Evolutionary conservation across 129 eudicot species (phyloP), one percentile per base, ranked within the genome.

Genomic region (Rutidosis leptorrhynchoides): DNA sequence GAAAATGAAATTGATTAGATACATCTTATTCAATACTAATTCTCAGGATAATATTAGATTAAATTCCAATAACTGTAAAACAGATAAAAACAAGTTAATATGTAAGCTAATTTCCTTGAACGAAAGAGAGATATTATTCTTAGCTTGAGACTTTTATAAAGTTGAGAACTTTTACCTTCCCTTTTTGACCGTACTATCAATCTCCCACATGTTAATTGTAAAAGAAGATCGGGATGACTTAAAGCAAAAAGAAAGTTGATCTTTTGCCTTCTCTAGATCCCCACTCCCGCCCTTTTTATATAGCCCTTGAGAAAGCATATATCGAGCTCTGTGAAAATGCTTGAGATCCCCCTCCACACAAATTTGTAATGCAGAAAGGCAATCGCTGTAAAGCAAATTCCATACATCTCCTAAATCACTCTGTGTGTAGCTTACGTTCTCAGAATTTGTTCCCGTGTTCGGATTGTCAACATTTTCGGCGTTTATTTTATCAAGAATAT

Each of bases 191-290:
- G 61, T 85, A 73, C 99, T 82, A 79, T 93, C 99, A 65, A 93
- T 93, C 84, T 93, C 99, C 99, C 99, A 93, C 99, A 93, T 93
- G 64, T 93, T 93, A 52, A 85, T 74, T 8, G 99, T 93, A 77
- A 88, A 93, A 55, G 92, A 89, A 66, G 99, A 93, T 26, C 99
- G 96, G 16, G 99, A 82, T 16, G 99, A 88, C 84, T 88, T 93
- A 48, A 93, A 93, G 79, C 99, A 93, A 79, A 93, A 93, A 15
- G 99, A 86, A 62, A 93, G 89, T 69, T 93, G 92, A 62, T 89
- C 96, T 62, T 86, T 93, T 67, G 99, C 96, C 77, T 84, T 89
- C 64, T 89, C 92, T 33, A 86, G 45, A 86, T 93, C 93, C 74
- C 90, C 90, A 32, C 23, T 74, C 24, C 71, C 83, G 28, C 91